Conservation (phyloP, 495 filamentous ascomycete genomes). For the Penicillium subrubescens region DNA sequence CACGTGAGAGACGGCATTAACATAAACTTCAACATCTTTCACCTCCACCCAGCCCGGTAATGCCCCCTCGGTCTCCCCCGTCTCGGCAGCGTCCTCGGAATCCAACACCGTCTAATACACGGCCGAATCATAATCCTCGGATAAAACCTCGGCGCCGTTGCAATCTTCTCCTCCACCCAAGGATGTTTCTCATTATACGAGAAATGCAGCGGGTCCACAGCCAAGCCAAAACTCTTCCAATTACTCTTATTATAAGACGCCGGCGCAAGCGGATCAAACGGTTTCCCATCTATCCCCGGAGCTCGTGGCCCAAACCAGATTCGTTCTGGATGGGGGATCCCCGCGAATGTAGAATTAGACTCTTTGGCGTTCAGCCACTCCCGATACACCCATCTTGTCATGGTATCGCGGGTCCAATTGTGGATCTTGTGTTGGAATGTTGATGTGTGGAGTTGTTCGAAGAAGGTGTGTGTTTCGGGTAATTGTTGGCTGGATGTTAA, state of each 20-base stretch:
- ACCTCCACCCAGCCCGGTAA: background rate
- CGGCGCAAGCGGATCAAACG: background rate
- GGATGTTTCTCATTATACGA: conserved; percentile 1
- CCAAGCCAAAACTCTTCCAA: background rate
- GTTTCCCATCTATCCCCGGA: background rate
- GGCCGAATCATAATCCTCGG: conserved; percentile 2
- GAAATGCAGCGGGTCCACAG: background rate
- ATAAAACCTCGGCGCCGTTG: background rate
- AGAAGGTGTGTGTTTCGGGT: background rate
- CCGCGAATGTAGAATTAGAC: background rate
- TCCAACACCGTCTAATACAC: background rate
- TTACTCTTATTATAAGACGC: background rate
- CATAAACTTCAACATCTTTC: background rate
- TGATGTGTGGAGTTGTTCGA: background rate
- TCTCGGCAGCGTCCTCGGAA: background rate
- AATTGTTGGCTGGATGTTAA: conserved; percentile 1
- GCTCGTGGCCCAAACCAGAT: background rate
- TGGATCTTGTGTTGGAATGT: background rate
- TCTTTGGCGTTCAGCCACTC: background rate
- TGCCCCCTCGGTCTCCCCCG: background rate
- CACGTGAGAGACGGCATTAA: background rate
- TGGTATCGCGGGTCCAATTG: background rate
- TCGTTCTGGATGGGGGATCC: background rate
- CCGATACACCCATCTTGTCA: background rate
- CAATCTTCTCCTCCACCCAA: background rate